phyloP scores from a whole-genome alignment of 345 rosid species.

The Cardiospermum halicacabum region DNA sequence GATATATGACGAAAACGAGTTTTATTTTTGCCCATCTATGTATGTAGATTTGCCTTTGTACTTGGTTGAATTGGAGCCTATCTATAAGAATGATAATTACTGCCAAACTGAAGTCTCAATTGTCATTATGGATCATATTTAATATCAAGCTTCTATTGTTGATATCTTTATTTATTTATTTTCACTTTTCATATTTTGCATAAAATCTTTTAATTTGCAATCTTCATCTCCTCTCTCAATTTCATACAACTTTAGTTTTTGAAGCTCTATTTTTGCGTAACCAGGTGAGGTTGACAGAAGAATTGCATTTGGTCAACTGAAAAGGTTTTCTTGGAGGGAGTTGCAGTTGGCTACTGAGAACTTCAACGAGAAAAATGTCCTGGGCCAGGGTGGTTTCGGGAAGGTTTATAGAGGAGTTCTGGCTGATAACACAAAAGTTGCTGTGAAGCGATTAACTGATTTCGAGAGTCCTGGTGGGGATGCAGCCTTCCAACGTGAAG shows the following conservation, averaged over 20 bases:
- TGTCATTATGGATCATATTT: background rate
- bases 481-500: slow-evolving; percentile 92
- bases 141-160: background rate
- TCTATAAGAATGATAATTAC: background rate
- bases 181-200: too few species aligned
- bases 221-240: background rate
- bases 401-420: slow-evolving; percentile 93
- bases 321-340: slow-evolving; percentile 91
- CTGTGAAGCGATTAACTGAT: slow-evolving; percentile 91
- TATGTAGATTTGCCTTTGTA: background rate
- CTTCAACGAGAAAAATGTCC: slow-evolving; percentile 79
- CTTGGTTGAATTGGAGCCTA: too few species aligned
- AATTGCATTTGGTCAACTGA: slow-evolving; percentile 91
- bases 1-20: background rate
- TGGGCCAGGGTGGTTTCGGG: slow-evolving; percentile 97
- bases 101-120: background rate
- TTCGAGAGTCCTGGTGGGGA: slow-evolving; percentile 94
- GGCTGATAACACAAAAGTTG: slow-evolving; percentile 69
- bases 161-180: background rate
- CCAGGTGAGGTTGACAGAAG: slow-evolving; percentile 94
- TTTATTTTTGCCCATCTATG: too few species aligned
- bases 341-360: slow-evolving; percentile 82
- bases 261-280: slow-evolving; percentile 16
- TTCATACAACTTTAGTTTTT: background rate
- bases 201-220: background rate